These are phyloP conservation scores for Jamesozyma spencerorum DNA, from an alignment of 805 yeast species.

Conservation along the genomic window DNA sequence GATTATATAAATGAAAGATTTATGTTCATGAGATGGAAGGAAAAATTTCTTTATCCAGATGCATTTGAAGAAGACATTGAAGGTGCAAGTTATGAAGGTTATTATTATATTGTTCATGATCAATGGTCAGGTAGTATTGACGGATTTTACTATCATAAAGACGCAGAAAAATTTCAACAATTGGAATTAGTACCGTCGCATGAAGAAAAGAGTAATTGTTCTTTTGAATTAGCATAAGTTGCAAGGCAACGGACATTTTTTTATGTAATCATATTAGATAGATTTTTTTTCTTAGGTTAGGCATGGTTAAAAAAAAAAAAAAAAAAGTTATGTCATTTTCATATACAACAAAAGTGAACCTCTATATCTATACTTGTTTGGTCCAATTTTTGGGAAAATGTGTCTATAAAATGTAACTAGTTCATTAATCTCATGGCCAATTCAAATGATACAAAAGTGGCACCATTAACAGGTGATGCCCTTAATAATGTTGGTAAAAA, in stretches of 20 bases:
- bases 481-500: constrained; percentile 86
- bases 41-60: constrained; percentile 76
- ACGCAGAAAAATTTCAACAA: constrained; percentile 70
- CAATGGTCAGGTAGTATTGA: constrained; percentile 64
- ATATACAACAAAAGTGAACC: too few relatives aligned
- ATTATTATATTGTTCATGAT: constrained; percentile 78
- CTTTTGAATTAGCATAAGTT: constrained; percentile 18
- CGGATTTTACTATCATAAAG: constrained; percentile 75
- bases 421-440: constrained; percentile 65
- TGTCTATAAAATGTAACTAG: constrained; percentile 20
- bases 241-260: not conserved
- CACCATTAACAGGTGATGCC: constrained; percentile 98
- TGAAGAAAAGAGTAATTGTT: not conserved
- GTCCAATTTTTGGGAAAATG: too few relatives aligned
- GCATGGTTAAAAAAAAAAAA: too few relatives aligned
- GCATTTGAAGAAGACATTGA: constrained; percentile 42
- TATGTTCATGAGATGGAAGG: constrained; percentile 93
- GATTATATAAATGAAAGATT: constrained; percentile 35
- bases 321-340: too few relatives aligned
- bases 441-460: constrained; percentile 91
- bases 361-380: too few relatives aligned
- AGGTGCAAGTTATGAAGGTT: constrained; percentile 83
- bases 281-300: too few relatives aligned
- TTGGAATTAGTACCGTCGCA: constrained; percentile 41
- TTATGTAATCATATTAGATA: too few relatives aligned